These are phyloP conservation scores for Sporothrix pseudoabietina DNA, from an alignment of 2,329 filamentous ascomycete genomes.

Conservation along the genomic window DNA sequence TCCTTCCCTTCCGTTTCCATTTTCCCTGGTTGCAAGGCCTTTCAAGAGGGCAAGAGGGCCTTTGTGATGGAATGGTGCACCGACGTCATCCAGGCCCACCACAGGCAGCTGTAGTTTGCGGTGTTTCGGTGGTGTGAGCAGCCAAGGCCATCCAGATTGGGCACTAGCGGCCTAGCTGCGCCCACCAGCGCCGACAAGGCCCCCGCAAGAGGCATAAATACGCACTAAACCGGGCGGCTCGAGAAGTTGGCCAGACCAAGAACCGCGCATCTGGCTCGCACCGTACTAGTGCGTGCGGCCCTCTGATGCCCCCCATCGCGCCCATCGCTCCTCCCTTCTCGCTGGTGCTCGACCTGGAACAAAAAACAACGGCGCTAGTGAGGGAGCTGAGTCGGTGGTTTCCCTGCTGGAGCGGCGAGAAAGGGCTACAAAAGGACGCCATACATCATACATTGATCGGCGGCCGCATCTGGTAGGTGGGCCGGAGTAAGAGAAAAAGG, in stretches of 20 bases:
- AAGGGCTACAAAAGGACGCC: conserved; percentile 20
- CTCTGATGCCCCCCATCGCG: background rate
- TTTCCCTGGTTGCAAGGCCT: conserved; percentile 1
- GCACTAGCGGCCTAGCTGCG: conserved; percentile 27
- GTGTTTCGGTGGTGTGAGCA: conserved; percentile 12
- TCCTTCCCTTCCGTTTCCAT: background rate
- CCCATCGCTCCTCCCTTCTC: background rate
- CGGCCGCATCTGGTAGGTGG: conserved; percentile 23
- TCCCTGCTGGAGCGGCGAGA: background rate
- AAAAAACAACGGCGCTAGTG: conserved; percentile 17
- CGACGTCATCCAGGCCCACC: conserved; percentile 26
- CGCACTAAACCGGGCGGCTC: conserved; percentile 4
- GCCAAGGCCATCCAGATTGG: conserved; percentile 26
- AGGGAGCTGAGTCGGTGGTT: conserved; percentile 22
- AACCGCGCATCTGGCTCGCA: conserved; percentile 21
- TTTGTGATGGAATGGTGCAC: conserved; percentile 19
- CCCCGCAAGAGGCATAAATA: conserved; percentile 18
- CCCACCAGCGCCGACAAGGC: background rate
- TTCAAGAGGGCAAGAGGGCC: conserved; percentile 7
- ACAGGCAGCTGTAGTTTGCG: background rate
- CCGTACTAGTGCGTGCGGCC: conserved; percentile 19
- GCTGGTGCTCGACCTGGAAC: background rate
- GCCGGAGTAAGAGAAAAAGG: background rate
- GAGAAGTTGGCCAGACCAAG: conserved; percentile 23
- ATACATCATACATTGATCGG: conserved; percentile 23